These are phyloP conservation scores for Colletotrichum nymphaeae DNA, from an alignment of 2,329 filamentous ascomycete genomes.

Conservation along the genomic window DNA sequence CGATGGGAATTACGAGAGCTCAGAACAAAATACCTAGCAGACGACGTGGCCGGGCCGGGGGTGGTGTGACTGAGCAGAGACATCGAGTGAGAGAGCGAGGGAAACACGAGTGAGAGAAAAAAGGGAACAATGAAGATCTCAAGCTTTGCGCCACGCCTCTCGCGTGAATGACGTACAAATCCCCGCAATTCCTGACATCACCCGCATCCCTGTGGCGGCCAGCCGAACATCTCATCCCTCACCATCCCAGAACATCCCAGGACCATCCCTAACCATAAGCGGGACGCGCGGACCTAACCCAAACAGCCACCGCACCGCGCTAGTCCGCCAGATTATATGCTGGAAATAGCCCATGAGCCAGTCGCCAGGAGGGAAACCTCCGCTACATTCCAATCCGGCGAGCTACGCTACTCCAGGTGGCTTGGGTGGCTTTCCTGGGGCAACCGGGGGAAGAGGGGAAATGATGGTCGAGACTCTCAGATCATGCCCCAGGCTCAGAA, in stretches of 20 bases:
- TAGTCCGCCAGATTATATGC: background rate
- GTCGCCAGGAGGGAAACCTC: constrained; percentile 22
- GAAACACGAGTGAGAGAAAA: background rate
- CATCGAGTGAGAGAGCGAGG: background rate
- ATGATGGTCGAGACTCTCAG: background rate
- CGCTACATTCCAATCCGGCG: constrained; percentile 3
- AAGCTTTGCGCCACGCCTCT: constrained; percentile 5
- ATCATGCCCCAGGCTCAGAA: background rate
- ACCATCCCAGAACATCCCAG: background rate
- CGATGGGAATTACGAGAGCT: constrained; percentile 2
- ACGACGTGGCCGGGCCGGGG: background rate
- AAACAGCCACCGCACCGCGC: background rate
- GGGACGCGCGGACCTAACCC: constrained; percentile 22
- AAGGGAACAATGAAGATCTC: constrained; percentile 9
- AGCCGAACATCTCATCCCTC: background rate
- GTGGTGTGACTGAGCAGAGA: background rate
- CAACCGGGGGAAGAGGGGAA: background rate
- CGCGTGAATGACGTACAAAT: constrained; percentile 24
- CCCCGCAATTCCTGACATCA: constrained; percentile 22
- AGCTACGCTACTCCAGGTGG: background rate
- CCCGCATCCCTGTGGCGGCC: constrained; percentile 4
- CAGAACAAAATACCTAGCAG: background rate
- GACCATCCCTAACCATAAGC: constrained; percentile 1
- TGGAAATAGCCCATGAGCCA: background rate
- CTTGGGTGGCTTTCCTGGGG: background rate